phyloP scores from a whole-genome alignment of 2,329 filamentous ascomycete genomes.

The Aureobasidium sp. region DNA sequence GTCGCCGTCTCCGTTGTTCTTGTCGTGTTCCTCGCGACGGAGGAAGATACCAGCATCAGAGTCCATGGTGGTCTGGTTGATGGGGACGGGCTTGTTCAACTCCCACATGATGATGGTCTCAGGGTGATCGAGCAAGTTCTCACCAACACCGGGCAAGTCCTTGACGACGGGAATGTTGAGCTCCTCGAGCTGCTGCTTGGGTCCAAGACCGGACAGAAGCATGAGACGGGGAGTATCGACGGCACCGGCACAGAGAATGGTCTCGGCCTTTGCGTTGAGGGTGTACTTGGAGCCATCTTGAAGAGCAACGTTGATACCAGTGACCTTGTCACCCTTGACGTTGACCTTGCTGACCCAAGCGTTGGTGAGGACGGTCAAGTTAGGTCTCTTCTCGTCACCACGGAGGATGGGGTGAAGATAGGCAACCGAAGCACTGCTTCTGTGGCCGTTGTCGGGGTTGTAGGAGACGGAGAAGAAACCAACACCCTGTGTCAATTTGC shows the following conservation, averaged over 20 bases:
- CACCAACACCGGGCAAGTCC: slow-evolving; percentile 53
- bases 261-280: slow-evolving; percentile 60
- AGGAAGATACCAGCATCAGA: slow-evolving; percentile 85
- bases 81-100: slow-evolving; percentile 67
- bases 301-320: slow-evolving; percentile 63
- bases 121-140: slow-evolving; percentile 58
- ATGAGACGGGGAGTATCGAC: slow-evolving; percentile 69
- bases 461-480: slow-evolving; percentile 90
- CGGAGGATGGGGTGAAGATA: slow-evolving; percentile 88
- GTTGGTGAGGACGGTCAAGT: slow-evolving; percentile 78
- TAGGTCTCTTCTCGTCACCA: slow-evolving; percentile 72
- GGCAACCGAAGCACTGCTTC: slow-evolving; percentile 79
- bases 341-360: slow-evolving; percentile 81
- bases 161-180: slow-evolving; percentile 47
- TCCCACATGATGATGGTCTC: slow-evolving; percentile 67
- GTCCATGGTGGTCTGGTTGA: slow-evolving; percentile 82
- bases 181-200: slow-evolving; percentile 37
- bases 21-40: slow-evolving; percentile 64
- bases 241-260: slow-evolving; percentile 70
- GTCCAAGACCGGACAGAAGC: slow-evolving; percentile 43
- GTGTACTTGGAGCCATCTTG: slow-evolving; percentile 49
- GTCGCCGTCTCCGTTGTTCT: slow-evolving; percentile 59
- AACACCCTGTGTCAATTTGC: slow-evolving; percentile 64
- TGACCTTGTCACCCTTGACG: slow-evolving; percentile 59
- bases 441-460: slow-evolving; percentile 77